Base-by-base conservation (phyloP, 495 filamentous ascomycete genomes). In the Evernia prunastri region DNA sequence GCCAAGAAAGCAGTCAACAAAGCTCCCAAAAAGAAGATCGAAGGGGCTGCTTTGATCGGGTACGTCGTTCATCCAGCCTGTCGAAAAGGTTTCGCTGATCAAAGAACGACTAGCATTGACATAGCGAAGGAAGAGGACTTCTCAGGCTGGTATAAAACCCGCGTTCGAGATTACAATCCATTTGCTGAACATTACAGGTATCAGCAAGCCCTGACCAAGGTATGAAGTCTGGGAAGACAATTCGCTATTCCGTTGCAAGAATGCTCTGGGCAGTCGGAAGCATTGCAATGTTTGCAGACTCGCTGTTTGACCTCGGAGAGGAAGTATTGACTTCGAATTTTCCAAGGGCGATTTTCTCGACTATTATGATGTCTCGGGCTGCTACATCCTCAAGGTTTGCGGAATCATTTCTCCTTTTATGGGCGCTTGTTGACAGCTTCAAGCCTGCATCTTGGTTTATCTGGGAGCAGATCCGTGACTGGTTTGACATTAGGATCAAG, bases 351-450 rank as follows among this genome's bases (percentile, higher is more conserved):
- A 96, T 69, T 87, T 98, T 87, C 84, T 97, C 69, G 90, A 93
- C 59, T 96, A 92, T 80, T 91, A 92, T 68, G 90, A 97, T 78
- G 89, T 97, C 63, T 91, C 91, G 27, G 92, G 92, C 42, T 97
- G 93, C 76, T 97, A 95, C 76, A 96, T 97, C 75, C 81, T 96
- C 72, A 54, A 54, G 51, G 51, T 54, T 33, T 12, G 29, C 29
- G 23, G 29, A 31, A 20, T 33, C 2, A 6, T 5, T 17, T 35
- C 8, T 10, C 51, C 27, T 18, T 9, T 9, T 29, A 20, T 20
- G 29, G 0, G 17, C 33, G 6, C 18, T 3, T 10, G 8, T 29
- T 54, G 51, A 54, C 29, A 31, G 29, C 17, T 33, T 18, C 51
- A 90, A 91, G 78, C 81, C 88, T 60, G 84, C 86, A 68, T 87